Evolutionary conservation across 2,329 filamentous ascomycete genomes (phyloP), one percentile per base, ranked within the genome.

Genomic region (Apiospora saccharicola): DNA sequence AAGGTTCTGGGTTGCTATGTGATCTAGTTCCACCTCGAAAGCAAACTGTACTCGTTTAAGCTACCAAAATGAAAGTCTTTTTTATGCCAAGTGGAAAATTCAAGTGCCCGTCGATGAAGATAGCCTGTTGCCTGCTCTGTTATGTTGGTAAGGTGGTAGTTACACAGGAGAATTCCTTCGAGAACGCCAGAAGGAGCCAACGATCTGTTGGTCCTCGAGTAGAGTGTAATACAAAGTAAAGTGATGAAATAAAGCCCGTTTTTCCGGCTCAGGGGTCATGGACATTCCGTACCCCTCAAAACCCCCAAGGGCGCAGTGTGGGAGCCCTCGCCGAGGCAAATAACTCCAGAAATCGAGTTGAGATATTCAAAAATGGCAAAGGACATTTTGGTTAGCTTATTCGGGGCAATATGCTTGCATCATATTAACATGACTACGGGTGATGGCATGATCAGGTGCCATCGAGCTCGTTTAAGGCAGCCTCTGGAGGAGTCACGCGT

Each of bases 361-460:
- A n/a, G 5, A 10, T 5, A 22, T 6, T 22, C 19, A 22, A 13
- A n/a, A n/a, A n/a, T 41, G 57, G 13, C 22, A 6, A 41, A 64
- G 19, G 22, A 41, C 19, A 37, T n/a, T 41, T 19, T 41, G 30
- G 30, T 41, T 22, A 16, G 10, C 19, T 64, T 22, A n/a, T 64
- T n/a, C 19, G 13, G 34, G 57, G 22, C 57, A 37, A 41, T 41
- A n/a, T 64, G 57, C 57, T n/a, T 22, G 34, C 30, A 64, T 41
- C 22, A 13, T 12, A 41, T 64, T 19, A 41, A 64, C 22, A 24
- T 41, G 57, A 64, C 57, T 19, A 64, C 57, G 57, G 57, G 34
- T 64, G 57, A 64, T 64, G 57, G 57, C 57, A 64, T 64, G 57
- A 64, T 64, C 57, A 41, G 57, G 34, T 64, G 57, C 57, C 57